Base-by-base conservation (phyloP, 139 green algal genomes). In the Chlorella ohadii region DNA sequence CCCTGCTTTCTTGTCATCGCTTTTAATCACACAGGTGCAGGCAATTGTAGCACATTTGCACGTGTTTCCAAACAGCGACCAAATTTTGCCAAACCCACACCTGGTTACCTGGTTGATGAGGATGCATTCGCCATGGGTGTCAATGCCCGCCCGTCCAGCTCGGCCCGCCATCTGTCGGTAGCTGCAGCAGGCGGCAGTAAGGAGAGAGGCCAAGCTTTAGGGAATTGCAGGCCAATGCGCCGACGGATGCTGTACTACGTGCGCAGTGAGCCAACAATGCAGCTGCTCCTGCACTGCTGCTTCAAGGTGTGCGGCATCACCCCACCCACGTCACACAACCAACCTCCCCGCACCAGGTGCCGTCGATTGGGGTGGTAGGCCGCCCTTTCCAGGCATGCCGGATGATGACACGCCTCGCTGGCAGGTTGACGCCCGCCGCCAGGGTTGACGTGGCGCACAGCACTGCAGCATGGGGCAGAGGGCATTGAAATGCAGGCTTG, bases 371-470 rank as follows among this genome's bases (percentile, higher is more conserved):
- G 67, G 90, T 92, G 41, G 76, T 67, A 27, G 78, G 66, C 0
- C 75, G 67, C 0, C 87, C 81, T 56, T 89, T 72, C 71, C 92
- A 94, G 28, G 86, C 70, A 33, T 94, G 72, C 44, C 85, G 72
- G 86, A 98, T 96, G 80, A 98, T 96, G 70, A 98, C 96, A 9
- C 96, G 88, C 22, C 94, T 82, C 2, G 93, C 96, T 1, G 95
- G 95, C 86, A 98, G 92, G 88, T 98, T 98, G 59, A 98, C 94
- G 31, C 95, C 95, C 34, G 95, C 93, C 47, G 96, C 97, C 64
- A 99, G 86, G 0, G 97, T 99, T 78, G 95, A 97, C 7, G 97
- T 99, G 33, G 95, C 95, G 72, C 86, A 92, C 65, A 99, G 88
- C 72, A 99, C 95, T 59, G 51, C 51, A 59, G 44, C 44, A 55